Base-by-base conservation (phyloP, 1,284 basidiomycete genomes). In the Fomitopsis schrenkii region DNA sequence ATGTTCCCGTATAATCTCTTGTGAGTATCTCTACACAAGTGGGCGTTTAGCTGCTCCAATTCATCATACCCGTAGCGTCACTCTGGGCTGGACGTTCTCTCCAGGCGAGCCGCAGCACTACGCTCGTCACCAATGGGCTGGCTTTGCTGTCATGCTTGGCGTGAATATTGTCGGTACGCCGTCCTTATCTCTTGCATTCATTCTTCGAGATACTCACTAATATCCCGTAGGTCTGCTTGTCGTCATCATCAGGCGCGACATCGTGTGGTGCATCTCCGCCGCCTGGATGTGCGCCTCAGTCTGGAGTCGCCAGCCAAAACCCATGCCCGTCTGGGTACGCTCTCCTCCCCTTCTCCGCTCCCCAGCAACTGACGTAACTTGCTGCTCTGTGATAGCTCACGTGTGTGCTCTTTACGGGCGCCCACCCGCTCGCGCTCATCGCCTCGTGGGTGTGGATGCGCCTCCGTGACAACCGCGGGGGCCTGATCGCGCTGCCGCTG, bases 241-340 rank as follows among this genome's bases (percentile, higher is more conserved):
- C 30, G 72, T 91, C 38, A 66, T 81, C 1, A 28, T 80, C 3
- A 76, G 85, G 4, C 77, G 82, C 8, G 90, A 92, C 66, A 75
- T 91, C 58, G 85, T 90, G 0, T 90, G 87, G 87, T 84, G 85
- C 56, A 78, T 87, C 15, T 86, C 87, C 0, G 84, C 87, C 0
- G 85, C 83, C 0, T 91, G 89, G 90, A 80, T 90, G 28, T 85
- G 82, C 61, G 75, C 86, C 15, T 83, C 83, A 63, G 75, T 90
- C 2, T 90, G 86, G 86, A 72, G 74, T n/a, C 72, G 77, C 9
- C 70, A 76, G 33, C 86, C 85, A 0, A 90, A 90, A 64, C 85
- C 87, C 1, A 76, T 77, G 10, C 78, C 82, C 3, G 83, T 91
- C 22, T 82, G 82, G 64, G 88, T 90, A 86, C 78, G 33, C 22